These are phyloP conservation scores for Curvularia sp. DNA, from an alignment of 2,329 filamentous ascomycete genomes.

Conservation along the genomic window DNA sequence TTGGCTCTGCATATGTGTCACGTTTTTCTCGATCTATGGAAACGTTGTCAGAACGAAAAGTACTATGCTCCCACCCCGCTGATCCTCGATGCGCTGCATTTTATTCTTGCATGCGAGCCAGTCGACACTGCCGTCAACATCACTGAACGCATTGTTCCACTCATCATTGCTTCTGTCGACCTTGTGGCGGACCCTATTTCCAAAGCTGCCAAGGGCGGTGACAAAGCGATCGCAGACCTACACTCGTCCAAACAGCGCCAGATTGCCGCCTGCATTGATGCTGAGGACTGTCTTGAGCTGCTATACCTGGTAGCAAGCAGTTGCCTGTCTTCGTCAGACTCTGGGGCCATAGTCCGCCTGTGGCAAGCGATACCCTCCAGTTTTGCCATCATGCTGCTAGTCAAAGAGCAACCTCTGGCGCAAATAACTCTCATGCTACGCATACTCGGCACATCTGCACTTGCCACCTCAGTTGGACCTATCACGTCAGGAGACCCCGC, in stretches of 20 bases:
- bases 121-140: conserved; percentile 66
- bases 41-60: conserved; percentile 68
- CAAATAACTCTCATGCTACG: conserved; percentile 71
- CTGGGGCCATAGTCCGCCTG: conserved; percentile 59
- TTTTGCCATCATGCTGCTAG: conserved; percentile 71
- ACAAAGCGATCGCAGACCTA: conserved; percentile 34
- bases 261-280: conserved; percentile 67
- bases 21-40: conserved; percentile 72
- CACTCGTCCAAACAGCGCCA: conserved; percentile 51
- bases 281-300: conserved; percentile 68
- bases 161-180: conserved; percentile 58
- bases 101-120: conserved; percentile 69
- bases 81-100: conserved; percentile 69
- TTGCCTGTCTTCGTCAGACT: conserved; percentile 56
- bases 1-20: conserved; percentile 71
- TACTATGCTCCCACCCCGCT: conserved; percentile 70
- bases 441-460: conserved; percentile 71
- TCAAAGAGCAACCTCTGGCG: conserved; percentile 67
- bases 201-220: conserved; percentile 44
- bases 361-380: conserved; percentile 74
- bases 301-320: conserved; percentile 69
- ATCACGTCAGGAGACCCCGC: conserved; percentile 60
- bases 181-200: conserved; percentile 62
- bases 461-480: conserved; percentile 71
- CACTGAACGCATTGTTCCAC: conserved; percentile 61